Percentiles rank a stretch among this genome's conserved stretches.
Conservation (phyloP, 345 rosid species). For the Lepidium aucheri region DNA sequence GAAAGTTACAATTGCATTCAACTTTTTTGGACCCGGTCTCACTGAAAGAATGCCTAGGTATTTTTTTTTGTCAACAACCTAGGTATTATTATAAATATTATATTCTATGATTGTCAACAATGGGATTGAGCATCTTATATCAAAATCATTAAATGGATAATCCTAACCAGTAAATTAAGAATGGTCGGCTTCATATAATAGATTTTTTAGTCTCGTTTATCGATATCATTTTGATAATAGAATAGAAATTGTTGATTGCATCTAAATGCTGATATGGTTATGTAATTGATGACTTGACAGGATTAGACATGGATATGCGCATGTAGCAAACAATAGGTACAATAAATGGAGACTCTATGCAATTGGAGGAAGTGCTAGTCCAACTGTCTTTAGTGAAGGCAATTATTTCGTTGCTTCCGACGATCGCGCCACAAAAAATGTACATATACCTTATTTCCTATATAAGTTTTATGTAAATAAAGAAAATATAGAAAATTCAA, state of each 20-base stretch:
- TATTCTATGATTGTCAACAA: too few relatives aligned
- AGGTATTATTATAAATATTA: too few relatives aligned
- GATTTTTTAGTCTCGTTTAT: neutral
- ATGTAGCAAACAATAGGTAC: conserved; percentile 82
- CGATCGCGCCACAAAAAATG: conserved; percentile 47
- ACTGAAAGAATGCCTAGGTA: conserved; percentile 97
- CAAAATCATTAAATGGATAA: too few relatives aligned
- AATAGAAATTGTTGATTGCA: neutral
- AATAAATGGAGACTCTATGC: conserved; percentile 78
- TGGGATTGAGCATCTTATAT: too few relatives aligned
- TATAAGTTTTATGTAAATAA: too few relatives aligned
- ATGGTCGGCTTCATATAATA: too few relatives aligned
- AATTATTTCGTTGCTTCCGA: conserved; percentile 65
- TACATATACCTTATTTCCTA: neutral
- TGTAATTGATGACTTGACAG: conserved; percentile 21
- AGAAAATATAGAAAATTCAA: too few relatives aligned
- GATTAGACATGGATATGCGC: conserved; percentile 69
- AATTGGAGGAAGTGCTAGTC: conserved; percentile 86
- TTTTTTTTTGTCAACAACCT: too few relatives aligned
- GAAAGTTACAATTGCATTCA: conserved; percentile 78
- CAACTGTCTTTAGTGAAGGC: conserved; percentile 88
- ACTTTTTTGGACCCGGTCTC: conserved; percentile 73
- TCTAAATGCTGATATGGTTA: conserved; percentile 3
- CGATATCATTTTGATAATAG: neutral
- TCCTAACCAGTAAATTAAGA: too few relatives aligned